phyloP scores from a whole-genome alignment of 2,329 filamentous ascomycete genomes.

The Knoxdaviesia capensis region DNA sequence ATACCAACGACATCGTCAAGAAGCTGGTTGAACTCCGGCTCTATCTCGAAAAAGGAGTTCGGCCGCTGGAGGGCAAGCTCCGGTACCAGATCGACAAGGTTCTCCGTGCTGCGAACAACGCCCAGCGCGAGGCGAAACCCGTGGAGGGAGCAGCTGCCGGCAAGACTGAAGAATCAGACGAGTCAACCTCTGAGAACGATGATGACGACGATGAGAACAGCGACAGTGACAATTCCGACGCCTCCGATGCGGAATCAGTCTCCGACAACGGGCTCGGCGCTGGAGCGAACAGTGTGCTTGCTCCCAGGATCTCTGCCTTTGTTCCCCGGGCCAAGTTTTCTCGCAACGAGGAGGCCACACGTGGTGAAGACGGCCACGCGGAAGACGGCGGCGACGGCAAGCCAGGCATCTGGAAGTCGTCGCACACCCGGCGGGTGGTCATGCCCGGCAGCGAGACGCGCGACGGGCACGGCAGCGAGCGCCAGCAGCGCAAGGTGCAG shows the following conservation, averaged over 20 bases:
- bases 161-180: slow-evolving; percentile 15
- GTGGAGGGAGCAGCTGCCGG: not conserved
- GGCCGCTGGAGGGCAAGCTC: slow-evolving; percentile 72
- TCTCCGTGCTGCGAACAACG: slow-evolving; percentile 65
- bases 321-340: slow-evolving; percentile 2
- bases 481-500: slow-evolving; percentile 37
- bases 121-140: slow-evolving; percentile 21
- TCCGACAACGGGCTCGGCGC: slow-evolving; percentile 1
- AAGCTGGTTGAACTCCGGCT: slow-evolving; percentile 85
- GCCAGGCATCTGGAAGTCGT: slow-evolving; percentile 66
- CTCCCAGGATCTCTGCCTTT: slow-evolving; percentile 3
- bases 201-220: slow-evolving; percentile 16
- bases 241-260: slow-evolving; percentile 11
- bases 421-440: slow-evolving; percentile 66
- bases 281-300: slow-evolving; percentile 3
- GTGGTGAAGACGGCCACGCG: slow-evolving; percentile 1
- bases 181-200: slow-evolving; percentile 10
- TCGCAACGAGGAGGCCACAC: no score
- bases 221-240: slow-evolving; percentile 14
- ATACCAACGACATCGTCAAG: slow-evolving; percentile 37
- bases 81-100: slow-evolving; percentile 96
- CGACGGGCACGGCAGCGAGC: slow-evolving; percentile 22
- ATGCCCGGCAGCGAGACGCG: slow-evolving; percentile 52
- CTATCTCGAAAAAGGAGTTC: slow-evolving; percentile 81
- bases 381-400: slow-evolving; percentile 11